Evolutionary conservation across 2,329 filamentous ascomycete species (phyloP), one percentile per base, ranked within the genome.

Genomic region (Aureobasidium lini): DNA sequence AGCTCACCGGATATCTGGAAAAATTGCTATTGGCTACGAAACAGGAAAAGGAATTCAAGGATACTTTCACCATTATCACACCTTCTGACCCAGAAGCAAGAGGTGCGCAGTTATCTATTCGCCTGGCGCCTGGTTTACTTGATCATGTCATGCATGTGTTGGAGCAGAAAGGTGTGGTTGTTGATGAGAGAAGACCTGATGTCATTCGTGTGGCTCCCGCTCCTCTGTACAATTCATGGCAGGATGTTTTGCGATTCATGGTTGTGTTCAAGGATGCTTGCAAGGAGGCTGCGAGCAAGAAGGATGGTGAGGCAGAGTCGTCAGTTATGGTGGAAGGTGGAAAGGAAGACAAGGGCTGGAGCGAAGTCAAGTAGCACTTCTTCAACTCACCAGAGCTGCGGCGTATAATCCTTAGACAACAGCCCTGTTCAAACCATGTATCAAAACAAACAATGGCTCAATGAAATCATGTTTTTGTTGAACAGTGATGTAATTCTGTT

Each of bases 161-260:
- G 31, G 83, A 89, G 65, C 79, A 82, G 11, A 80, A 82, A 1
- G 88, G 87, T 1, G 84, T 94, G 2, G 81, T 95, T 1, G 84
- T 89, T 39, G 91, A 96, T 69, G 88, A 94, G 79, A 79, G 91
- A 61, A 89, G 89, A 71, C 91, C 92, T 1, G 86, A 92, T 69
- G 91, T 96, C 15, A 86, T 96, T 53, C 79, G 91, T 1, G 84
- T 95, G 1, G 90, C 91, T 1, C 91, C 92, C 1, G 87, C 88
- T 43, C 90, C 91, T 8, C 71, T 96, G 64, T 96, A 95, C 73
- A 93, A 93, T 67, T 84, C 82, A 0, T 95, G 89, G 69, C 78
- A 79, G 61, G 91, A 96, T 66, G 85, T 91, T 6, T 84, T 75
- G 75, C 70, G 73, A 15, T 89, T 89, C 68, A 79, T 76, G 54